Base-by-base conservation (phyloP, 352 stramenopile species). In the Phytophthora sojae region DNA sequence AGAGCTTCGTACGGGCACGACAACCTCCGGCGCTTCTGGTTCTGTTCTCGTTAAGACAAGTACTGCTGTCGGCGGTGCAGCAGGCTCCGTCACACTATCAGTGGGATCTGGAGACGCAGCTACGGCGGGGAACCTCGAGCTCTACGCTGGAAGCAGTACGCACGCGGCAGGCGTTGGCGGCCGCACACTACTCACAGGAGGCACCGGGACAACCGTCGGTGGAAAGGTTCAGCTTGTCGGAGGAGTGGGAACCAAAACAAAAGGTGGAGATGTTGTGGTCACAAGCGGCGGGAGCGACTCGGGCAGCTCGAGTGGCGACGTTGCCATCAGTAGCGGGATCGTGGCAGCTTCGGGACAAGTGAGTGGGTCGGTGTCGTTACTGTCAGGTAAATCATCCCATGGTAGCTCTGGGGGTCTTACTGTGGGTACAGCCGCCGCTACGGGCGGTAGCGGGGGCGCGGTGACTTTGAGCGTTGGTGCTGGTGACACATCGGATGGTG, bases 121-220 rank as follows among this genome's bases (percentile, higher is more conserved):
- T 19, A 44, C 25, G 8, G 71, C 62, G 21, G 61, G 75, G 3
- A 39, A 64, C 2, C 32, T 79, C 6, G 59, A 23, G 17, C 51
- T 85, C 7, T 61, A 50, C 21, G 78, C 68, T 61, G 78, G 78
- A 23, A 72, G 32, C 6, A 82, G 62, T 15, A 65, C 55, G 44
- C 51, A 64, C 25, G 29, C 32, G 14, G 35, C 37, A 21, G 77
- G 71, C 17, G 56, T 69, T 17, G 71, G 69, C n/a, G 69, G 74
- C 26, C 61, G 52, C 39, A 37, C 66, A 21, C 53, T 55, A 26
- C 29, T 77, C 2, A 49, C 39, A 4, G 64, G 75, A 26, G 75
- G 75, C 25, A 70, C 51, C 44, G 74, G 74, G 29, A 65, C 54
- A 30, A 68, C 21, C 39, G 59, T 73, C 49, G 74, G 74, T 1